These are phyloP conservation scores for Dalbergia oliveri DNA, from an alignment of 306 rosid genomes.

Conservation along the genomic window DNA sequence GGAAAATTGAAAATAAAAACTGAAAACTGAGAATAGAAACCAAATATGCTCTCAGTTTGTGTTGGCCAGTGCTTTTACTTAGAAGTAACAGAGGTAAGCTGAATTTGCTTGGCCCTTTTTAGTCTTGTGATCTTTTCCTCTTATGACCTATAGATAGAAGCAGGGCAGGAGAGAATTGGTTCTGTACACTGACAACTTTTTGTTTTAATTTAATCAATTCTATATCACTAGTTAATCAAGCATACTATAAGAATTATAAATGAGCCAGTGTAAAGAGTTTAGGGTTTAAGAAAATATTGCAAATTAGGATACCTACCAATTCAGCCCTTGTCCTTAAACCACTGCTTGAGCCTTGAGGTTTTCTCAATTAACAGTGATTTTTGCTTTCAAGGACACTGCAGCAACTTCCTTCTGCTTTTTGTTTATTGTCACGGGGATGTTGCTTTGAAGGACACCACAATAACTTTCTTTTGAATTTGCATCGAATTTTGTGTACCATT, in stretches of 20 bases:
- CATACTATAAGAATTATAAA: neutral
- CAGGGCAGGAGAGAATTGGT: neutral
- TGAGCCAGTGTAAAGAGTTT: neutral
- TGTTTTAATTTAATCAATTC: neutral
- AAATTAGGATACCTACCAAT: neutral
- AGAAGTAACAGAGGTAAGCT: neutral
- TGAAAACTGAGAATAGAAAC: no score
- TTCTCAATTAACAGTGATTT: neutral
- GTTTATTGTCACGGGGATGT: neutral
- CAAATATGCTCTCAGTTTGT: no score
- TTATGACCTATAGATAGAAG: neutral
- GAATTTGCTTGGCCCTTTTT: neutral
- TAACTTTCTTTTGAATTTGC: neutral
- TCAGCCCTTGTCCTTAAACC: neutral
- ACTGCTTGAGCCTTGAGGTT: neutral
- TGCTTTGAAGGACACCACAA: neutral
- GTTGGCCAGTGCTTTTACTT: neutral
- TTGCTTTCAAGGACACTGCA: neutral
- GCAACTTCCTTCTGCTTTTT: neutral
- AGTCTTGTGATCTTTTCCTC: neutral
- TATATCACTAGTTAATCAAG: neutral
- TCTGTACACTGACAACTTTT: neutral
- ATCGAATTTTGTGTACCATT: neutral
- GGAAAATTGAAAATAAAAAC: no score
- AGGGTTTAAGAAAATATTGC: neutral